Evolutionary conservation across 495 filamentous ascomycete genomes (phyloP).

Genomic region (Articulospora tetracladia): DNA sequence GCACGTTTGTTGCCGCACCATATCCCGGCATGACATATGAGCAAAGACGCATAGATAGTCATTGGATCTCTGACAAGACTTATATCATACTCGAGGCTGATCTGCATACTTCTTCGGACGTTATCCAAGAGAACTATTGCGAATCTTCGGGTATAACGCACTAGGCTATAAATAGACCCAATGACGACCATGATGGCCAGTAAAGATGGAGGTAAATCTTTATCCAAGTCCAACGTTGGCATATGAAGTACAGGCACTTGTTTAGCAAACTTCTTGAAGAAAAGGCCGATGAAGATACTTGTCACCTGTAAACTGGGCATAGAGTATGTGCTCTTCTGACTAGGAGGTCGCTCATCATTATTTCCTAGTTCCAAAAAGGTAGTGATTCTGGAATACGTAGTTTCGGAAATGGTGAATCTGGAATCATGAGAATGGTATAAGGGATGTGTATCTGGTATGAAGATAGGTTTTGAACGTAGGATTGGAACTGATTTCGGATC

Average conservation of each 20-base stretch:
- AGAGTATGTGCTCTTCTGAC: too few relatives aligned
- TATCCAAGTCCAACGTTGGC: not conserved
- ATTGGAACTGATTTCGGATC: conserved; percentile 1
- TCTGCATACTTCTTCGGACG: not conserved
- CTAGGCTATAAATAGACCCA: not conserved
- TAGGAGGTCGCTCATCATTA: not conserved
- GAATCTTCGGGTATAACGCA: conserved; percentile 4
- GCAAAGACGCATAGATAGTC: not conserved
- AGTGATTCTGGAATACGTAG: not conserved
- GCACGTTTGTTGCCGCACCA: conserved; percentile 11
- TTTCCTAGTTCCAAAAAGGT: not conserved
- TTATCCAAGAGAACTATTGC: conserved; percentile 3
- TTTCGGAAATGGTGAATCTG: conserved; percentile 4
- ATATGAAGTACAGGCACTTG: conserved; percentile 2
- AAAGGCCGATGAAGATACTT: conserved; percentile 5
- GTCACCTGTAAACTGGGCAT: not conserved
- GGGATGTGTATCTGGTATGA: not conserved
- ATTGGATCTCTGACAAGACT: conserved; percentile 2
- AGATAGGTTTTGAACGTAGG: not conserved
- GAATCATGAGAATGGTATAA: not conserved
- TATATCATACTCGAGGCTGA: not conserved
- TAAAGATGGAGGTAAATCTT: conserved; percentile 2
- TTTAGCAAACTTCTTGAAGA: conserved; percentile 3
- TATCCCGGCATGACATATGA: conserved; percentile 1
- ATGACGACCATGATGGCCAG: conserved; percentile 4